Evolutionary conservation across 1,284 basidiomycete genomes (phyloP), one percentile per base, ranked within the genome.

Genomic region (Cutaneotrichosporon spelunceum): DNA sequence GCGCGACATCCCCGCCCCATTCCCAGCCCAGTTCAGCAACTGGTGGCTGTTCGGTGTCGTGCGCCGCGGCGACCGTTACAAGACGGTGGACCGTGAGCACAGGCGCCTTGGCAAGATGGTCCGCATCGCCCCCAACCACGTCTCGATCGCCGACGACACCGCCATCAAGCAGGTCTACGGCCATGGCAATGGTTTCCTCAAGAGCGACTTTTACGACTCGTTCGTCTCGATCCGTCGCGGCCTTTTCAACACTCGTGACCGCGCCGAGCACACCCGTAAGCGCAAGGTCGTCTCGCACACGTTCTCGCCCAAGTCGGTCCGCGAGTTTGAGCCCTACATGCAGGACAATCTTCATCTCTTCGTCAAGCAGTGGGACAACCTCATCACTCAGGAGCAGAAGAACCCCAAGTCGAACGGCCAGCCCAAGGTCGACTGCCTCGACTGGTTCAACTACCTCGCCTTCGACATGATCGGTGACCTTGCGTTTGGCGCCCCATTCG

Each of bases 401-500:
- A 39, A 50, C 34, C 59, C 49, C 36, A 50, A 53, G 9, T 48
- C 87, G 86, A 70, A 73, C 16, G 87, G 87, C 2, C 78, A 79
- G 49, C 80, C 83, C 42, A 86, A 85, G 1, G 81, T 85, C 1
- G 82, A 89, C 2, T 90, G 87, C 84, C 79, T 90, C 53, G 88
- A 93, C 73, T 85, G 83, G 85, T 84, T 83, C 74, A 88, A 88
- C 77, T 88, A 88, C 74, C 87, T 93, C 52, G 90, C 90, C 0
- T 95, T 95, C 74, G 91, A 93, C 77, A 89, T 91, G 69, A 90
- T 93, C 56, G 84, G 88, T 60, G 88, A 90, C 73, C 83, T 91
- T 23, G 89, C 90, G 0, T 93, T 93, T 68, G 91, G 91, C 11
- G 84, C 85, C 13, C 87, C 93, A 0, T 95, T 96, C 69, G 92